Percentiles rank a stretch among this genome's conserved stretches.
phyloP scores from a whole-genome alignment of 108 stramenopile genomes.

The Stephanodiscus triporus region DNA sequence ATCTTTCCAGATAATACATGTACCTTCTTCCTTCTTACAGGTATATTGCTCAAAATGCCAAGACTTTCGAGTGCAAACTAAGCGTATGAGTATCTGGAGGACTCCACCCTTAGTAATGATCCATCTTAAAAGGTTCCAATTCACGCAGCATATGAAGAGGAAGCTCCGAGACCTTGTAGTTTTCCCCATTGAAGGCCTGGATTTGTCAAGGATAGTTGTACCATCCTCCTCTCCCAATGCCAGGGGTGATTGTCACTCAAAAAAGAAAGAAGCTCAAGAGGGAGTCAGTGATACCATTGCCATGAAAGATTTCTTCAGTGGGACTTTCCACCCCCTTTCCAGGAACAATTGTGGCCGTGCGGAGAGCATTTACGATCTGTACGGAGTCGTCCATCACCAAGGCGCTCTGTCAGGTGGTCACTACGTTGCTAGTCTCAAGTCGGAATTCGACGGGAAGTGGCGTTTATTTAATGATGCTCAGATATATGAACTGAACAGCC shows the following conservation, averaged over 20 bases:
- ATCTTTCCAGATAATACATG: not conserved
- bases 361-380: slow-evolving; percentile 86
- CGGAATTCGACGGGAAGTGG: slow-evolving; percentile 88
- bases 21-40: slow-evolving; percentile 17
- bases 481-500: slow-evolving; percentile 77
- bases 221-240: slow-evolving; percentile 41
- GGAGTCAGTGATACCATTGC: not conserved
- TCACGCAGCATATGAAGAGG: slow-evolving; percentile 83
- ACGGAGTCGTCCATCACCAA: slow-evolving; percentile 92
- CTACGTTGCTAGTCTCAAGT: slow-evolving; percentile 88
- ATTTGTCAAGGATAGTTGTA: slow-evolving; percentile 83
- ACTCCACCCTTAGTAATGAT: slow-evolving; percentile 94
- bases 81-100: slow-evolving; percentile 90
- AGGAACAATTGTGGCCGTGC: slow-evolving; percentile 46
- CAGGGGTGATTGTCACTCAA: slow-evolving; percentile 4
- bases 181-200: slow-evolving; percentile 91
- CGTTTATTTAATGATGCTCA: slow-evolving; percentile 91
- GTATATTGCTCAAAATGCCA: slow-evolving; percentile 92
- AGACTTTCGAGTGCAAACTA: slow-evolving; percentile 86
- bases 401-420: slow-evolving; percentile 89
- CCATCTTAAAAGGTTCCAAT: slow-evolving; percentile 97
- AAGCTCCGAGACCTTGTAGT: slow-evolving; percentile 93
- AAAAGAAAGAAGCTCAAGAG: slow-evolving; percentile 4
- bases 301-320: slow-evolving; percentile 21
- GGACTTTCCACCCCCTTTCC: slow-evolving; percentile 42